phyloP scores from a whole-genome alignment of 2,329 filamentous ascomycete species.

The Verruconis gallopava region DNA sequence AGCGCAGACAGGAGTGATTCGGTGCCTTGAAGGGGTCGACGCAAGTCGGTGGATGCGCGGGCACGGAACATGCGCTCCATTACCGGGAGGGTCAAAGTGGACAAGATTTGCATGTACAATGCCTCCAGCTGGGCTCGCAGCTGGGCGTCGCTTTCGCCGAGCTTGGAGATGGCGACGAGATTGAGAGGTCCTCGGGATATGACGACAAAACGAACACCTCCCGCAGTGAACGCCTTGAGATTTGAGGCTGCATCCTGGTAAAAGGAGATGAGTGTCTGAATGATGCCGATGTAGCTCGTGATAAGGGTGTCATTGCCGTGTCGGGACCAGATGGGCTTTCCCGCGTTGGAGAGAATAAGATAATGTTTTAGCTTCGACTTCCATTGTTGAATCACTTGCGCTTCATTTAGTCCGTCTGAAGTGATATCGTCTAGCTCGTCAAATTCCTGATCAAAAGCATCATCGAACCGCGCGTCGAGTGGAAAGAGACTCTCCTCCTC shows the following conservation, averaged over 20 bases:
- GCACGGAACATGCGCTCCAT: constrained; percentile 78
- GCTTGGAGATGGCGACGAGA: constrained; percentile 80
- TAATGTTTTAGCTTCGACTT: constrained; percentile 94
- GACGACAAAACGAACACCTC: constrained; percentile 72
- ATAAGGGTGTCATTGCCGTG: constrained; percentile 84
- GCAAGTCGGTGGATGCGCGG: constrained; percentile 84
- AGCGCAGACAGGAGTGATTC: constrained; percentile 83
- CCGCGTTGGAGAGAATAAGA: constrained; percentile 87
- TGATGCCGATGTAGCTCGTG: constrained; percentile 85
- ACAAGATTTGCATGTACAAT: constrained; percentile 95
- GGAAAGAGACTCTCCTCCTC: constrained; percentile 16
- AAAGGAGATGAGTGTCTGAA: constrained; percentile 96
- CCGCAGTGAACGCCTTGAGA: constrained; percentile 76
- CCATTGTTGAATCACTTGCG: constrained; percentile 55
- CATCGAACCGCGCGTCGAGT: constrained; percentile 37
- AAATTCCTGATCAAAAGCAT: constrained; percentile 65
- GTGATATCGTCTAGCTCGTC: constrained; percentile 53
- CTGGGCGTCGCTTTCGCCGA: constrained; percentile 86
- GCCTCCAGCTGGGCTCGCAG: constrained; percentile 80
- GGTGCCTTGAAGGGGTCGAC: constrained; percentile 80
- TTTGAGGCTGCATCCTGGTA: constrained; percentile 66
- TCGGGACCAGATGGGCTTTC: constrained; percentile 93
- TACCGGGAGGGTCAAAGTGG: constrained; percentile 79
- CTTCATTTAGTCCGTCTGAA: constrained; percentile 42
- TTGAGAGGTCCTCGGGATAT: constrained; percentile 77